Evolutionary conservation across 2,329 filamentous ascomycete genomes (phyloP).

Genomic region (Scedosporium dehoogii): DNA sequence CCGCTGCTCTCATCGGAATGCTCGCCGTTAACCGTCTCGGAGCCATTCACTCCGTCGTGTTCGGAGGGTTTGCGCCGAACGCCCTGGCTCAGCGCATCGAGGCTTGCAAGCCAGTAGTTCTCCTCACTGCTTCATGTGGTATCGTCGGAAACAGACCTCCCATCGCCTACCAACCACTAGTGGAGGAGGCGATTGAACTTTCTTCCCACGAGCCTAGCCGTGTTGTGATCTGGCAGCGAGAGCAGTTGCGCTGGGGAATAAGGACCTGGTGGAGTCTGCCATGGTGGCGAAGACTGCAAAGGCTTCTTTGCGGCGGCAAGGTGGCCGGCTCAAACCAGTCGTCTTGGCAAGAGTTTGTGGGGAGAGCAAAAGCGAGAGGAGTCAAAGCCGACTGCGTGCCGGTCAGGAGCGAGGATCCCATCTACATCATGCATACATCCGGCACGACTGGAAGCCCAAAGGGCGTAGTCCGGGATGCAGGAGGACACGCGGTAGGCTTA

Average conservation of each 20-base stretch:
- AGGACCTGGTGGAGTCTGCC: conserved; percentile 59
- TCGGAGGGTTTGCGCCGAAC: conserved; percentile 77
- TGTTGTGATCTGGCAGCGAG: conserved; percentile 75
- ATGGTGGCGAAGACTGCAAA: conserved; percentile 48
- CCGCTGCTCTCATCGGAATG: conserved; percentile 76
- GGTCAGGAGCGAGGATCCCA: conserved; percentile 62
- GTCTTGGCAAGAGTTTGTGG: no score
- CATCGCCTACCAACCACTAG: conserved; percentile 63
- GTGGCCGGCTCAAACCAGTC: no score
- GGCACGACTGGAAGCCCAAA: conserved; percentile 77
- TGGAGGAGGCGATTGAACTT: conserved; percentile 60
- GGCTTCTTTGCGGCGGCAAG: no score
- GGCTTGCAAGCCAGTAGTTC: conserved; percentile 60
- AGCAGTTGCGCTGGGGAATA: conserved; percentile 60
- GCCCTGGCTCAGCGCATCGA: conserved; percentile 85
- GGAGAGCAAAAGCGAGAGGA: conserved; percentile 48
- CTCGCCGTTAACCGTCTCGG: conserved; percentile 73
- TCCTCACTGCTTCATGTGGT: conserved; percentile 85
- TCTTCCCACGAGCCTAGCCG: conserved; percentile 62
- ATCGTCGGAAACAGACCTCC: conserved; percentile 80
- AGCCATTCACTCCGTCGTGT: conserved; percentile 84
- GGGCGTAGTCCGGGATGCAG: conserved; percentile 72
- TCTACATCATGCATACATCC: conserved; percentile 86
- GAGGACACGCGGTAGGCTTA: conserved; percentile 78
- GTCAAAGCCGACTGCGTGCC: conserved; percentile 66